Conservation (phyloP, 2,329 filamentous ascomycete genomes). For the Fusarium sp. region DNA sequence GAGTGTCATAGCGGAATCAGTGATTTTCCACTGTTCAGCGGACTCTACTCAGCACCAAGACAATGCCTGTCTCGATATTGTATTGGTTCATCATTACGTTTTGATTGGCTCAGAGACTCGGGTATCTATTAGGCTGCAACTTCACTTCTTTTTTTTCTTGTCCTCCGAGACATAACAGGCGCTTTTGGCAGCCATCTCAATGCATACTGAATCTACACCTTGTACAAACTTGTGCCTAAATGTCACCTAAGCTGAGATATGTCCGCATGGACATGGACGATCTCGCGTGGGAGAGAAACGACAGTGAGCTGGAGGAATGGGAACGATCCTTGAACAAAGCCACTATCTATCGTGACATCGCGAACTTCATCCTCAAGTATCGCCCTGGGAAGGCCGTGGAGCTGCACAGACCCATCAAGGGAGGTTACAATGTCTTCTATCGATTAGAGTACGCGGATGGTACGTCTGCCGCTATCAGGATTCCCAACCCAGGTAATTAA, state of each 20-base stretch:
- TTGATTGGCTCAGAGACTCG: background rate
- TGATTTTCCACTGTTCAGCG: background rate
- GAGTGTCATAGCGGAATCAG: background rate
- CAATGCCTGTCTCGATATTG: background rate
- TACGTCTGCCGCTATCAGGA: background rate
- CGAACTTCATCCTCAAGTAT: fast-evolving
- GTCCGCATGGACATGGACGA: background rate
- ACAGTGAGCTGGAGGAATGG: background rate
- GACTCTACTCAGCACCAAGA: background rate
- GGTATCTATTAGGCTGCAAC: background rate
- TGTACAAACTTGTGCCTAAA: background rate
- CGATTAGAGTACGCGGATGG: background rate
- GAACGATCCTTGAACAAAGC: background rate
- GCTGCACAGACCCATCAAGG: background rate
- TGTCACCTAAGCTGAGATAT: background rate
- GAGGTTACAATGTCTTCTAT: background rate
- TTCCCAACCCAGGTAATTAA: background rate
- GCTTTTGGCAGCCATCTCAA: too few species aligned
- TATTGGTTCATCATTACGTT: background rate
- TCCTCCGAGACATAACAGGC: background rate
- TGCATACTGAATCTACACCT: fast-evolving
- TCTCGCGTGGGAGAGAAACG: background rate
- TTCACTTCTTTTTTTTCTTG: background rate
- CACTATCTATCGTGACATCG: background rate
- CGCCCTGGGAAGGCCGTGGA: background rate